Evolutionary conservation across 2,329 filamentous ascomycete genomes (phyloP).

Genomic region (Dactylella cylindrospora): DNA sequence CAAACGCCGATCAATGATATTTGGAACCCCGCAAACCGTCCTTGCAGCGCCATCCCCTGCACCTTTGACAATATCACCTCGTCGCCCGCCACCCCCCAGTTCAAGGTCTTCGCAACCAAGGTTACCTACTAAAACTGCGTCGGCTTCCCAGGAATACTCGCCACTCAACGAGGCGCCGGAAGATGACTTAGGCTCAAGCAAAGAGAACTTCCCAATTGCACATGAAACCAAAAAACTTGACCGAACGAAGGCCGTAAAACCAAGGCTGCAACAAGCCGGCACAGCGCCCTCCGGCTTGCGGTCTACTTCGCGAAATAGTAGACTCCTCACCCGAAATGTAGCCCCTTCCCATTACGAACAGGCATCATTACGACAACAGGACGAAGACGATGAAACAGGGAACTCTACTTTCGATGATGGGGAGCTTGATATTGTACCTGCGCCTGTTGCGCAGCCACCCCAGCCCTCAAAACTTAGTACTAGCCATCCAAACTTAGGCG

Average conservation of each 20-base stretch:
- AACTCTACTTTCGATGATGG: conserved; percentile 10
- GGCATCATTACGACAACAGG: neutral
- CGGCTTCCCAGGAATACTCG: neutral
- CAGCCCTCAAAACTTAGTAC: neutral
- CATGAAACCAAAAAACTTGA: too few species aligned
- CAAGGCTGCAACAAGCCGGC: neutral
- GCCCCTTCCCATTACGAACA: neutral
- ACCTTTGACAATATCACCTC: neutral
- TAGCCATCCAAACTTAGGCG: neutral
- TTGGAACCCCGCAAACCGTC: conserved; percentile 1
- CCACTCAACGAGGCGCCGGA: neutral
- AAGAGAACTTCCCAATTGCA: conserved; percentile 27
- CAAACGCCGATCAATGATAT: conserved; percentile 16
- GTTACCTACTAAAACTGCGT: neutral
- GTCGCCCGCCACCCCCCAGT: neutral
- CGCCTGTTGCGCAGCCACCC: too few species aligned
- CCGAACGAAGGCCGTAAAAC: too few species aligned
- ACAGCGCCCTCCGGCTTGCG: conserved; percentile 1
- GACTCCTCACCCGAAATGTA: conserved; percentile 6
- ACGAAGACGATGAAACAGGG: neutral
- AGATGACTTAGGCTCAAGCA: conserved; percentile 8
- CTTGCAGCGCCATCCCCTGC: conserved; percentile 1
- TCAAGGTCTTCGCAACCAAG: neutral
- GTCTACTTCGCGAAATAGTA: neutral
- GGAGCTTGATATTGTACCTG: conserved; percentile 14